A percentile compares a stretch with the other conserved stretches of the same genome.
phyloP scores from a whole-genome alignment of 2,329 filamentous ascomycete species.

The Xylariaceae sp. region DNA sequence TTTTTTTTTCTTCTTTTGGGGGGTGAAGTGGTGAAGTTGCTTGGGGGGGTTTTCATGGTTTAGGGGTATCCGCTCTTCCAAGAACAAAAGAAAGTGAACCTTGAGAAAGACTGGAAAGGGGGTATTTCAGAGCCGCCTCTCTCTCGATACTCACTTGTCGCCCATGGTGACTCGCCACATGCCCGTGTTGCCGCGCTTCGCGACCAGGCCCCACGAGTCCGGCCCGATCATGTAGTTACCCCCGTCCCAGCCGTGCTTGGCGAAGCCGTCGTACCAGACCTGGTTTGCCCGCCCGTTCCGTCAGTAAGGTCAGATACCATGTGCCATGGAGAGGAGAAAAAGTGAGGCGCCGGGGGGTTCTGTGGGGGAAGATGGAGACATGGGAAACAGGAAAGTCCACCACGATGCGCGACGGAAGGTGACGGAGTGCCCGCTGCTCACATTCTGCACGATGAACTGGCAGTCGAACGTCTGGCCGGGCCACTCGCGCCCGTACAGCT shows the following conservation, averaged over 20 bases:
- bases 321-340: too few species aligned
- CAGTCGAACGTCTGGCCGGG: slow-evolving; percentile 5
- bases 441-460: slow-evolving; percentile 5
- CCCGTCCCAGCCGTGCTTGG: slow-evolving; percentile 1
- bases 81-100: too few species aligned
- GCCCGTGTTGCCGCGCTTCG: slow-evolving; percentile 1
- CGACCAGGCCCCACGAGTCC: slow-evolving; percentile 1
- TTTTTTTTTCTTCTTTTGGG: too few species aligned
- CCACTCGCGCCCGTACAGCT: slow-evolving; percentile 5
- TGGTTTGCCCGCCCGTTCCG: neutral
- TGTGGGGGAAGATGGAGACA: too few species aligned
- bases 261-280: slow-evolving; percentile 2
- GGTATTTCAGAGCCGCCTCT: too few species aligned
- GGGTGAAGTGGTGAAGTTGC: too few species aligned
- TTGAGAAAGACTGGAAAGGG: too few species aligned
- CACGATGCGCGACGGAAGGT: neutral
- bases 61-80: too few species aligned
- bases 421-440: neutral
- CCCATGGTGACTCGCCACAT: slow-evolving; percentile 5
- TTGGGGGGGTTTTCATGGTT: too few species aligned
- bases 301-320: neutral
- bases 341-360: too few species aligned
- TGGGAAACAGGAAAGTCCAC: neutral
- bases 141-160: too few species aligned
- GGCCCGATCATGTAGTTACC: slow-evolving; percentile 3